phyloP scores from a whole-genome alignment of 768 basidiomycete species.

The Rhizopogon roseolus region DNA sequence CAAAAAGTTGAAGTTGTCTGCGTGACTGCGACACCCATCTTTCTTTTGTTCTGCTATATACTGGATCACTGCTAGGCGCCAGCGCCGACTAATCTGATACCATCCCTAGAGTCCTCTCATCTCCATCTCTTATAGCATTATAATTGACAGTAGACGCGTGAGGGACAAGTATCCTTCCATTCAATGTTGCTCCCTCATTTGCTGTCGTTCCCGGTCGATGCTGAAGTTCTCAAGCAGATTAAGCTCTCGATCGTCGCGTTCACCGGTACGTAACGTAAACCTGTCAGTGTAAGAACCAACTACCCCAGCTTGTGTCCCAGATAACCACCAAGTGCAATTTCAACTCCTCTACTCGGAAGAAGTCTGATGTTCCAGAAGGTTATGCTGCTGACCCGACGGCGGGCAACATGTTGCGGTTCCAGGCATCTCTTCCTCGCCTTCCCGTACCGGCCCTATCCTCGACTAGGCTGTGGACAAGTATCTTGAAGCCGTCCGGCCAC shows the following conservation, averaged over 20 bases:
- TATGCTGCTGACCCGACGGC: slow-evolving; percentile 53
- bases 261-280: slow-evolving; percentile 8
- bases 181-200: not conserved
- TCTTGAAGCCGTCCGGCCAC: slow-evolving; percentile 78
- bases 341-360: slow-evolving; percentile 24
- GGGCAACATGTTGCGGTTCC: slow-evolving; percentile 67
- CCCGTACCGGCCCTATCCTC: slow-evolving; percentile 83
- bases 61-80: not conserved
- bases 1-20: not conserved
- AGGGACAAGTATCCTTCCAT: slow-evolving; percentile 3
- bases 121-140: slow-evolving; percentile 9
- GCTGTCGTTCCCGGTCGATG: slow-evolving; percentile 6
- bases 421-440: slow-evolving; percentile 66
- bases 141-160: slow-evolving; percentile 4
- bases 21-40: not conserved
- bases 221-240: slow-evolving; percentile 14
- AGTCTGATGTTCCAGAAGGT: slow-evolving; percentile 36
- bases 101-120: slow-evolving; percentile 7
- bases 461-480: slow-evolving; percentile 86
- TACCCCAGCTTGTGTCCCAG: slow-evolving; percentile 10
- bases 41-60: not conserved
- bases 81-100: not conserved
- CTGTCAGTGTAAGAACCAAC: not conserved
- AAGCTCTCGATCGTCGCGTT: slow-evolving; percentile 10
- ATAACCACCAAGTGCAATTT: slow-evolving; percentile 27